Evolutionary conservation across 2,329 filamentous ascomycete genomes (phyloP), one percentile per base, ranked within the genome.

Genomic region (Blumeriella jaapii): DNA sequence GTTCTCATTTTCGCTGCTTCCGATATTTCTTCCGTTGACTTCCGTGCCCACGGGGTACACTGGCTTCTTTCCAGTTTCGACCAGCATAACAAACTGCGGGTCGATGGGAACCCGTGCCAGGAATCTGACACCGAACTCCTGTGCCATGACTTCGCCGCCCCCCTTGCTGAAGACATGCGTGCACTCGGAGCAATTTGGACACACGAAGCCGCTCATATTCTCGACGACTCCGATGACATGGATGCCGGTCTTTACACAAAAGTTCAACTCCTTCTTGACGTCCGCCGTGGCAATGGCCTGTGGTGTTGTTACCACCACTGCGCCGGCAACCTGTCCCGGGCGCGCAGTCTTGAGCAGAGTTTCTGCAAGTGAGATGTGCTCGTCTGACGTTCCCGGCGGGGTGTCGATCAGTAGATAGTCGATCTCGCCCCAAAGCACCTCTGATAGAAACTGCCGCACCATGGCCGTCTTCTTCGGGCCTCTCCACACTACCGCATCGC

Each of bases 401-500:
- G 91, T 98, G 59, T 98, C 91, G 53, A 98, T 84, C 40, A 98
- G 71, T 0, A 98, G 68, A 55, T 84, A 96, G 57, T 96, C 89
- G n/a, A 84, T 74, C 15, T 78, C 71, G 35, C 74, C 71, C 91
- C 91, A 96, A 18, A 84, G 68, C 4, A 95, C 87, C 54, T 95
- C 87, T 1, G 82, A 81, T 17, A 98, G 67, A 55, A 98, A 98
- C 58, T 98, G 91, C 25, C 87, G 77, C 39, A 98, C 85, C 91
- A 98, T 98, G 32, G 91, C 91, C 4, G 91, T 98, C 64, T 98
- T 98, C 62, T 98, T 98, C 2, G 91, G 91, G 0, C 91, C 91
- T 34, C 91, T 75, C 91, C 91, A 98, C 24, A 98, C 91, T 0
- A 98, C 87, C 0, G 91, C 89, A 51, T 95, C 86, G 43, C 82